These are phyloP conservation scores for Hyaloperonospora arabidopsidis DNA, from an alignment of 352 stramenopile genomes.

Conservation along the genomic window DNA sequence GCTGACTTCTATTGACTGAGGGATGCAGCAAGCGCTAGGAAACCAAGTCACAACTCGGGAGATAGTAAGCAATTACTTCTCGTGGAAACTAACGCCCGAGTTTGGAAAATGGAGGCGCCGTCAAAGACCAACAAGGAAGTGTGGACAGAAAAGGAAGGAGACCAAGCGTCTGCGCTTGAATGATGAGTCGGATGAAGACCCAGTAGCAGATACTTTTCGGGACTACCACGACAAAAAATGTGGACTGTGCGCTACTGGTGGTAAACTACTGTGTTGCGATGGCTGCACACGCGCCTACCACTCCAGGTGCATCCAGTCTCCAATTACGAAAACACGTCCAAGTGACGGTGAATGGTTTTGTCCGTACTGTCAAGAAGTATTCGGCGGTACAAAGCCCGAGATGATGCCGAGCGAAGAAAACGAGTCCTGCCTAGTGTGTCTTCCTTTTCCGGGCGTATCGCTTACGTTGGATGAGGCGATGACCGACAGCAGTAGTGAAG, in stretches of 20 bases:
- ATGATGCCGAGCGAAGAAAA: slow-evolving; percentile 23
- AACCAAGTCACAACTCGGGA: slow-evolving; percentile 33
- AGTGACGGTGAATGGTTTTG: slow-evolving; percentile 61
- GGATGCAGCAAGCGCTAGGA: slow-evolving; percentile 36
- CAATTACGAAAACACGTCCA: slow-evolving; percentile 42
- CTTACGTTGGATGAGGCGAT: slow-evolving; percentile 10
- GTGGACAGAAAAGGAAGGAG: slow-evolving; percentile 57
- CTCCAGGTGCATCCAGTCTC: slow-evolving; percentile 58
- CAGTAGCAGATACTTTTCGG: slow-evolving; percentile 28
- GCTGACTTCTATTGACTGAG: slow-evolving; percentile 3
- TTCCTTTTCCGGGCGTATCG: slow-evolving; percentile 4
- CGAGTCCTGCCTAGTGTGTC: slow-evolving; percentile 14
- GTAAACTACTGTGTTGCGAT: slow-evolving; percentile 57
- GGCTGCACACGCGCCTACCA: slow-evolving; percentile 65
- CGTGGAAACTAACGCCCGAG: slow-evolving; percentile 52
- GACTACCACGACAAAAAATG: slow-evolving; percentile 59
- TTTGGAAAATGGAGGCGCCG: slow-evolving; percentile 45
- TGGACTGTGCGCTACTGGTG: slow-evolving; percentile 57
- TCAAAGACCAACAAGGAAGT: slow-evolving; percentile 28
- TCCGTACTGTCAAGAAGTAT: slow-evolving; percentile 23
- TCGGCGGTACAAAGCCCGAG: slow-evolving; percentile 19
- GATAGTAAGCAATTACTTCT: slow-evolving; percentile 56
- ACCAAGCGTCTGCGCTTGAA: slow-evolving; percentile 35
- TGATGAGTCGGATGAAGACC: slow-evolving; percentile 14
- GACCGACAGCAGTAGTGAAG: slow-evolving; percentile 14